A percentile compares a stretch with the other conserved stretches of the same genome.
Evolutionary conservation across 2,329 filamentous ascomycete species (phyloP).

Genomic region (Beauveria sp.): DNA sequence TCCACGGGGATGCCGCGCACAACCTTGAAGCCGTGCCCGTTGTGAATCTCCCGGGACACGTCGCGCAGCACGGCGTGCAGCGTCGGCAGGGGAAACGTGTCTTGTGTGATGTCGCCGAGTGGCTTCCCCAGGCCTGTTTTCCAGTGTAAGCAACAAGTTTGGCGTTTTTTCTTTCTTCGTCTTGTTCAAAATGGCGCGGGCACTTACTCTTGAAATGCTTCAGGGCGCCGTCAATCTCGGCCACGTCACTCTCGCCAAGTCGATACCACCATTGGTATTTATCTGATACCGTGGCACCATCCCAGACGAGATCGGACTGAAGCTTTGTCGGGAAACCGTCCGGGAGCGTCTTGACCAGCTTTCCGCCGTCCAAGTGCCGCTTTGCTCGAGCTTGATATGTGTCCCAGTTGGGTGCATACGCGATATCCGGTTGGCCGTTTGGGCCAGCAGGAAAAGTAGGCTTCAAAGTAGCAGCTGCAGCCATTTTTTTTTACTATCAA

Average conservation of each 20-base stretch:
- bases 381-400: conserved; percentile 46
- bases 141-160: background rate
- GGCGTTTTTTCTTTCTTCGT: background rate
- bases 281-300: conserved; percentile 39
- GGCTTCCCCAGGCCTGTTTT: conserved; percentile 21
- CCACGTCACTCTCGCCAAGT: conserved; percentile 37
- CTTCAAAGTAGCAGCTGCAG: conserved; percentile 15
- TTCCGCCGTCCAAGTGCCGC: conserved; percentile 33
- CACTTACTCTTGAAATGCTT: conserved; percentile 33
- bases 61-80: conserved; percentile 42
- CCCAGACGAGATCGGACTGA: conserved; percentile 47
- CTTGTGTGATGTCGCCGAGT: conserved; percentile 35
- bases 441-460: conserved; percentile 19
- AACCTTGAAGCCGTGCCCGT: conserved; percentile 53
- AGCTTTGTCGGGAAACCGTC: conserved; percentile 42
- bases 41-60: conserved; percentile 47
- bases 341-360: conserved; percentile 34
- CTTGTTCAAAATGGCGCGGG: background rate
- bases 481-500: conserved; percentile 15
- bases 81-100: conserved; percentile 48
- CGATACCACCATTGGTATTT: conserved; percentile 47
- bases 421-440: conserved; percentile 49
- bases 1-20: conserved; percentile 49
- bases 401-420: conserved; percentile 44
- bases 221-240: conserved; percentile 39